Evolutionary conservation across 2,329 filamentous ascomycete species (phyloP), one percentile per base, ranked within the genome.

Genomic region (Nakataea oryzae): DNA sequence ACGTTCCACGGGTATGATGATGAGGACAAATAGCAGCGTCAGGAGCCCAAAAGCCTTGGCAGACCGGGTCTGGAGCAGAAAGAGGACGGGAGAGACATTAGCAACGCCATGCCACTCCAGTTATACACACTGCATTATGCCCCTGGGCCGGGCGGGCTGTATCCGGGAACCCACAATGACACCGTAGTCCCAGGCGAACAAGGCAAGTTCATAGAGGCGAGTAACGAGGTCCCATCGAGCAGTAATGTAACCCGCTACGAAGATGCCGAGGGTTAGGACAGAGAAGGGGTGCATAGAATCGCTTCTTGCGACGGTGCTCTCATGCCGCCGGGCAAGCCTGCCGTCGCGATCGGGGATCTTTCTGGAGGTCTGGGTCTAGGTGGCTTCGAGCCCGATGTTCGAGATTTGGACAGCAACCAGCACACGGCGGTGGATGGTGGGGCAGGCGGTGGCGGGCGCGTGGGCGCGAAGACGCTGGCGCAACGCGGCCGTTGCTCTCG

Each of bases 231-330:
- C 95, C 93, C 95, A 99, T 82, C 95, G 90, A 74, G 95, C 95
- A 78, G 95, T 99, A 76, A 93, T 97, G 83, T 99, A 99, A 77
- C 95, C 95, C 80, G 95, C 93, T 83, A 97, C 89, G 81, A 99
- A 99, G 81, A 99, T 97, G 79, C 90, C 92, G 79, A 96, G 87
- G 72, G 93, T 96, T 76, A 97, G 85, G 75, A 93, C 81, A 66
- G 93, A 97, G 81, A 97, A 97, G 72, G 93, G 91, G 91, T 97
- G 93, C 93, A 97, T 97, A 83, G 81, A 84, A 78, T 73, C 77
- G 75, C 71, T 30, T 26, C 54, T 55, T 4, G 54, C 55, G 60
- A 61, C 62, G 69, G 73, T 70, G 72, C 71, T 74, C 69, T 73
- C 79, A 81, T 81, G 74, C 77, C 77, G 72, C 54, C 30, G 32